Conservation (phyloP, 2,329 filamentous ascomycete species). For the Arthrinium puccinioides region DNA sequence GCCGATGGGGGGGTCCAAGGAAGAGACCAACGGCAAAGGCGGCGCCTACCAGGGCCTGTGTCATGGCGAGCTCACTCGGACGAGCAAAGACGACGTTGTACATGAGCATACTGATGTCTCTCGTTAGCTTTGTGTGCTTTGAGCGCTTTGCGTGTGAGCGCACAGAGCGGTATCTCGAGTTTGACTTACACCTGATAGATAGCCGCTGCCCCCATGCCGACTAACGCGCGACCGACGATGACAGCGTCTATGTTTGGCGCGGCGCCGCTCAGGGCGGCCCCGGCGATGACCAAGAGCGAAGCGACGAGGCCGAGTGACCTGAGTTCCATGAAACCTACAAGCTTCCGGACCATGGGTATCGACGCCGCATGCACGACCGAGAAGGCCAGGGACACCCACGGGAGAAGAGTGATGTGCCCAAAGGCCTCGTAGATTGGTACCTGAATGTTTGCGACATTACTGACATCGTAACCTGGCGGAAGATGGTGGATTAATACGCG, state of each 20-base stretch:
- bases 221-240: conserved; percentile 24
- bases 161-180: neutral
- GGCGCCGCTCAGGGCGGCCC: conserved; percentile 20
- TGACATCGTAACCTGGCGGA: conserved; percentile 30
- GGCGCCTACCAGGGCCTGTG: conserved; percentile 12
- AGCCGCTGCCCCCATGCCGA: conserved; percentile 21
- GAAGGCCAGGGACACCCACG: conserved; percentile 31
- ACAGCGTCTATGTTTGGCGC: conserved; percentile 20
- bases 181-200: conserved; percentile 23
- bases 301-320: conserved; percentile 18
- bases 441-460: conserved; percentile 47
- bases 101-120: conserved; percentile 7
- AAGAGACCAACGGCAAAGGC: conserved; percentile 18
- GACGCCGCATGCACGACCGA: conserved; percentile 24
- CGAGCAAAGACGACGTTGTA: conserved; percentile 15
- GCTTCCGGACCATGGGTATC: conserved; percentile 25
- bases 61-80: conserved; percentile 10
- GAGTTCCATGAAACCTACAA: conserved; percentile 25
- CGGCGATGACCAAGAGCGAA: conserved; percentile 19
- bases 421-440: conserved; percentile 47
- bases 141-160: neutral
- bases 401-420: conserved; percentile 27
- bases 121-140: neutral
- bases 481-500: neutral
- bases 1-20: conserved; percentile 20